Evolutionary conservation across 2,329 filamentous ascomycete species (phyloP), one percentile per base, ranked within the genome.

Genomic region (Sarocladium brachiariae): DNA sequence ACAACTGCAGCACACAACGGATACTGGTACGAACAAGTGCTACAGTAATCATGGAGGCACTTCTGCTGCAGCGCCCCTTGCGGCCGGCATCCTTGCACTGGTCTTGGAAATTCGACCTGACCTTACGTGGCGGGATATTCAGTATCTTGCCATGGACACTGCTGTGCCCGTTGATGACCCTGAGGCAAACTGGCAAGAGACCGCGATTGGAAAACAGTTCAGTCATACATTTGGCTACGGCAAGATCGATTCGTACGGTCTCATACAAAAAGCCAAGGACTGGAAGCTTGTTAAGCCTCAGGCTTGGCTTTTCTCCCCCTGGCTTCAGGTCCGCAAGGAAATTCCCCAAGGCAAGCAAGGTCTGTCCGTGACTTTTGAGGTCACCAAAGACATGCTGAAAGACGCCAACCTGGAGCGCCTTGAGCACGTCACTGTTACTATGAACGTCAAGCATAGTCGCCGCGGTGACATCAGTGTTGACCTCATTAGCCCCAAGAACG

Each of bases 171-270:
- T 97, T 50, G 84, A 95, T 53, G 81, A 89, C 16, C 61, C 65
- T 43, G 61, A 67, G 49, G 83, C 80, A 31, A 86, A 89, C 56
- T 97, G 91, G 87, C 86, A 93, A 64, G 78, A 80, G 41, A 95
- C 90, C 0, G 75, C 80, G 3, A 84, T 88, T 54, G 92, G 89
- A 57, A 89, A 86, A 67, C 83, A 89, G 60, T 99, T 87, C 71
- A 96, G 90, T 63, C 93, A 99, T 65, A 89, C 89, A 43, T 99
- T 87, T 69, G 93, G 92, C 38, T 99, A 95, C 62, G 93, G 93
- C 63, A 97, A 96, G 70, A 80, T 97, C 34, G 93, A 99, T 65
- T 87, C 87, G 1, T 96, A 85, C 62, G 80, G 81, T 14, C 80
- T 96, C 48, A 88, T 99, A 14, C 85, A 96, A 61, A 81, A 78